These are phyloP conservation scores for Funneliformis geosporum DNA, from an alignment of 192 early-diverging fungal species.

Conservation along the genomic window DNA sequence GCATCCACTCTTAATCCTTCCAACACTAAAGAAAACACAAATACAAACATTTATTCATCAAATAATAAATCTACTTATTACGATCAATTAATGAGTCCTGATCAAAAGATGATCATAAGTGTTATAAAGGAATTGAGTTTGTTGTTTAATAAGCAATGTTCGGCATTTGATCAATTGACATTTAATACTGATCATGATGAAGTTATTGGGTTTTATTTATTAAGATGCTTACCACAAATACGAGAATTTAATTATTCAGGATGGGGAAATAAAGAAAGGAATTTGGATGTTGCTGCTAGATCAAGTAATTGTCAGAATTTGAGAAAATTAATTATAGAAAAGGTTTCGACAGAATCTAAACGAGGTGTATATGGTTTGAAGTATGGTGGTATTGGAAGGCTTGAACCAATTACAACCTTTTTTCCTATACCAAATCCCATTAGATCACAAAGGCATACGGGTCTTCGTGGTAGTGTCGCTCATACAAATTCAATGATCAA, in stretches of 20 bases:
- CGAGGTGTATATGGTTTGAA: not conserved
- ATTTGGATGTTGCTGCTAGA: constrained; percentile 4
- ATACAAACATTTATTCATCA: too few relatives aligned
- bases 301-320: constrained; percentile 7
- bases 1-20: not conserved
- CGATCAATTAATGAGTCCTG: not conserved
- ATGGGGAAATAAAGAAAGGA: constrained; percentile 15
- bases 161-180: constrained; percentile 9
- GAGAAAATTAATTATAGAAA: constrained; percentile 6
- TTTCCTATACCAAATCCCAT: not conserved
- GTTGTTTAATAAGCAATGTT: constrained; percentile 1
- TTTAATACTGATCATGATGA: constrained; percentile 22
- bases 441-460: too few relatives aligned
- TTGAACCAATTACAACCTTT: not conserved
- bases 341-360: constrained; percentile 6
- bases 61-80: too few relatives aligned
- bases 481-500: too few relatives aligned
- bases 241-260: constrained; percentile 17
- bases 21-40: too few relatives aligned
- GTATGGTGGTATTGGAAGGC: not conserved
- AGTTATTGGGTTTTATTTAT: not conserved
- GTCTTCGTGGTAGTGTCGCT: too few relatives aligned
- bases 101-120: constrained; percentile 11
- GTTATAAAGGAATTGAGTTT: constrained; percentile 3
- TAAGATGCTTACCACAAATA: constrained; percentile 2